Evolutionary conservation across 2,329 filamentous ascomycete species (phyloP), one percentile per base, ranked within the genome.

Genomic region (Fusarium bactridioides): DNA sequence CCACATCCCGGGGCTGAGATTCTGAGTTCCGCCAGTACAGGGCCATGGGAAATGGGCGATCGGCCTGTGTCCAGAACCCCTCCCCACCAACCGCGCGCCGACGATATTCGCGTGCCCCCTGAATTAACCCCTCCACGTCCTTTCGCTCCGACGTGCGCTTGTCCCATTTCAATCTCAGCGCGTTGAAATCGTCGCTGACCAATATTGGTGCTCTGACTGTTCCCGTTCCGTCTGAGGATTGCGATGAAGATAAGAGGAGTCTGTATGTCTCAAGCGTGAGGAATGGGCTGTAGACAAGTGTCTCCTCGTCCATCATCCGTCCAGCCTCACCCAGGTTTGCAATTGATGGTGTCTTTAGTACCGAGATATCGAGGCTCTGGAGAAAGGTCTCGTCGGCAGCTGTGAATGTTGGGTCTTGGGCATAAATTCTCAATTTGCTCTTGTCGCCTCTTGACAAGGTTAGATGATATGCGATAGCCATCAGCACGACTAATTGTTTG

Each of bases 111-210:
- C 59, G 65, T 19, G 70, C 64, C 12, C 58, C 64, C 33, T 66
- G 75, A 11, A 77, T 74, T 31, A 77, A 37, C 2, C 45, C 50
- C 15, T 76, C 75, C 16, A 77, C 75, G n/a, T 76, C 61, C 45
- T 64, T 67, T 31, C 75, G 64, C 33, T 77, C 75, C 2, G 55
- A 25, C 1, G 75, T 77, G 18, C 67, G 60, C 58, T 76, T 77
- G 43, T 77, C 75, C 75, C 75, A 77, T 51, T 77, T 77, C 7
- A 74, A 33, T 45, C 62, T 68, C 7, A 77, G 61, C 1, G 75
- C 67, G 33, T 77, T 78, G n/a, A 75, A 74, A 18, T 78, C 76
- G 12, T 77, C 73, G 41, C 76, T 74, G 16, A 78, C 64, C 19
- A 76, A 53, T 7, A 74, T 65, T 1, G 74, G 72, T 16, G 68